Conservation (phyloP, 2,329 filamentous ascomycete genomes). For the Cytospora paraplurivora region DNA sequence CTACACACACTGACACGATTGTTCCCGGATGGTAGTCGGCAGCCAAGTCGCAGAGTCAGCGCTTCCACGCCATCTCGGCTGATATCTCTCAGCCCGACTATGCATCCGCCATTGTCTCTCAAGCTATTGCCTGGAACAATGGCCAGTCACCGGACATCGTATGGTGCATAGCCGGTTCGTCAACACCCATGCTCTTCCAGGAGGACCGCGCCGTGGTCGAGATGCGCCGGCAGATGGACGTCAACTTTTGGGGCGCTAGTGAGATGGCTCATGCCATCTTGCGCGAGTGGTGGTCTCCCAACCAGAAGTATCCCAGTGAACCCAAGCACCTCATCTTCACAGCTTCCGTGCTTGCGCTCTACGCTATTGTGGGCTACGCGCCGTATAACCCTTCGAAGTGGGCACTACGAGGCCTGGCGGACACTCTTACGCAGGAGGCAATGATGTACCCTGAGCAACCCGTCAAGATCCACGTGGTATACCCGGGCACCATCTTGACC, state of each 20-base stretch:
- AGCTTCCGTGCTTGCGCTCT: constrained; percentile 73
- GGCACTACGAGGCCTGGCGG: constrained; percentile 79
- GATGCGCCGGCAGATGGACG: constrained; percentile 80
- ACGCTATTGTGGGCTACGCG: constrained; percentile 77
- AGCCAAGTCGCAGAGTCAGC: constrained; percentile 68
- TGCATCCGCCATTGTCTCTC: constrained; percentile 67
- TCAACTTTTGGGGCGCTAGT: constrained; percentile 85
- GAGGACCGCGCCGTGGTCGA: constrained; percentile 72
- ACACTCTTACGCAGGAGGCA: constrained; percentile 81
- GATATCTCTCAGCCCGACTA: constrained; percentile 75
- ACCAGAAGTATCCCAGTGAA: constrained; percentile 43
- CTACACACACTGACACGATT: constrained; percentile 37
- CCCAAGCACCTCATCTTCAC: constrained; percentile 87
- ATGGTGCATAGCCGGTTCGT: constrained; percentile 83
- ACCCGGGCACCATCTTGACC: constrained; percentile 79
- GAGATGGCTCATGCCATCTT: constrained; percentile 85
- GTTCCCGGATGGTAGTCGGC: constrained; percentile 50
- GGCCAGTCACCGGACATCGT: constrained; percentile 76
- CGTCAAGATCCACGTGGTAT: constrained; percentile 79
- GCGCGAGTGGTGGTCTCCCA: constrained; percentile 68
- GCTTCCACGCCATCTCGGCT: constrained; percentile 80
- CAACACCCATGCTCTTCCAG: constrained; percentile 74
- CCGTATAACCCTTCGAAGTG: constrained; percentile 85
- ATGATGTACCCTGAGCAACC: constrained; percentile 74
- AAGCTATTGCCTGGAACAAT: constrained; percentile 79